phyloP scores from a whole-genome alignment of 2,329 filamentous ascomycete genomes.

The Fusarium metavorans region DNA sequence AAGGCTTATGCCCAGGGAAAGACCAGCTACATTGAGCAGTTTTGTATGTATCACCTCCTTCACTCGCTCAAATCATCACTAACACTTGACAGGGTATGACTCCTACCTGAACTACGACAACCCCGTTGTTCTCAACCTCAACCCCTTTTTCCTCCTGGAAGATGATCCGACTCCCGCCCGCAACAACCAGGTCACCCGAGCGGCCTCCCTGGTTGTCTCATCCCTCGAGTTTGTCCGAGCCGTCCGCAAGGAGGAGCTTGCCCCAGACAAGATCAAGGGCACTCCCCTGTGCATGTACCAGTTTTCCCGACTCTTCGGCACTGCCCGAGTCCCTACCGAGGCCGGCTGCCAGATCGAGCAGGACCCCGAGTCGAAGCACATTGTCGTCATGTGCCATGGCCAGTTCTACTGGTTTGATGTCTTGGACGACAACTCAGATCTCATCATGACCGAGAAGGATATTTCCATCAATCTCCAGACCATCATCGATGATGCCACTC shows the following conservation, averaged over 20 bases:
- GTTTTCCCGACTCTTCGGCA: slow-evolving; percentile 94
- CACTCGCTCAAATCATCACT: neutral
- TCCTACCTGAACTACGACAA: slow-evolving; percentile 99
- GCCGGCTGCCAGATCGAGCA: slow-evolving; percentile 97
- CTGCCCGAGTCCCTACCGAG: slow-evolving; percentile 91
- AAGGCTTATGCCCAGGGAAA: slow-evolving; percentile 91
- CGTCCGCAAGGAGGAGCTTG: slow-evolving; percentile 90
- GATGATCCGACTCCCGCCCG: slow-evolving; percentile 96
- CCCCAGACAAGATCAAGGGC: slow-evolving; percentile 86
- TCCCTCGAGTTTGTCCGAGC: slow-evolving; percentile 92
- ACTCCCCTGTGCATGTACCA: slow-evolving; percentile 97
- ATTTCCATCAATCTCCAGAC: slow-evolving; percentile 91
- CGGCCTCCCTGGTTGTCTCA: slow-evolving; percentile 91
- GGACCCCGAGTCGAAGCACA: slow-evolving; percentile 90
- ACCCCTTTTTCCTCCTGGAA: slow-evolving; percentile 96
- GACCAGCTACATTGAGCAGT: slow-evolving; percentile 98
- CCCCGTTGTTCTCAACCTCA: slow-evolving; percentile 95
- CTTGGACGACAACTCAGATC: slow-evolving; percentile 90
- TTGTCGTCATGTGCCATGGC: slow-evolving; percentile 92
- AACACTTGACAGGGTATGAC: slow-evolving; percentile 81
- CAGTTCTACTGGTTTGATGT: slow-evolving; percentile 99
- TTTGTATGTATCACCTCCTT: slow-evolving; percentile 70
- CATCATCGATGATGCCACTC: slow-evolving; percentile 89
- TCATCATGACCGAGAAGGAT: slow-evolving; percentile 98
- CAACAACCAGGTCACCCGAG: slow-evolving; percentile 95